These are phyloP conservation scores for Fusarium nisikadoi DNA, from an alignment of 2,329 filamentous ascomycete species.

Conservation along the genomic window DNA sequence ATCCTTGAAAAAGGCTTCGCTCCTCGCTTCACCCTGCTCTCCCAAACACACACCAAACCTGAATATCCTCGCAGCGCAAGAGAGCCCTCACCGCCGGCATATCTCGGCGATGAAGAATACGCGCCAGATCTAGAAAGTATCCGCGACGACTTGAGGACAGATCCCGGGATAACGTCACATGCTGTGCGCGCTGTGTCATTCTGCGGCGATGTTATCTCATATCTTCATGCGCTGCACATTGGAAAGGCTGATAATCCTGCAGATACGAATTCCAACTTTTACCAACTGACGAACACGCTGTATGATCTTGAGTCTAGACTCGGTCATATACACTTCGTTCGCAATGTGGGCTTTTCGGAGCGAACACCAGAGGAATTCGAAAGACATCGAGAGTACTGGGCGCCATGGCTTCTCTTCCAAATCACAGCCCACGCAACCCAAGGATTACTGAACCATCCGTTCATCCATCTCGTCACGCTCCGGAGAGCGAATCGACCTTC, in stretches of 20 bases:
- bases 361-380: constrained; percentile 26
- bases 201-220: constrained; percentile 36
- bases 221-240: constrained; percentile 26
- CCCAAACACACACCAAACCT: constrained; percentile 2
- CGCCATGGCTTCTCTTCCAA: constrained; percentile 34
- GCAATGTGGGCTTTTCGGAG: constrained; percentile 39
- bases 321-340: constrained; percentile 34
- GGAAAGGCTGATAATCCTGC: constrained; percentile 32
- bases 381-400: constrained; percentile 36
- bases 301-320: constrained; percentile 32
- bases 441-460: constrained; percentile 33
- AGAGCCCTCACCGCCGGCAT: constrained; percentile 20
- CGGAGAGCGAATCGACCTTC: constrained; percentile 18
- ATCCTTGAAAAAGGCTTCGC: constrained; percentile 38
- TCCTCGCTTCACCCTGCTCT: constrained; percentile 6
- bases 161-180: constrained; percentile 34
- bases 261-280: constrained; percentile 34
- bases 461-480: constrained; percentile 34
- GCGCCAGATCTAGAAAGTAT: constrained; percentile 30
- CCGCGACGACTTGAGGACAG: constrained; percentile 18
- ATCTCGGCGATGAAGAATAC: constrained; percentile 24
- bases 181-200: constrained; percentile 18
- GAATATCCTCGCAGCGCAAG: constrained; percentile 29
- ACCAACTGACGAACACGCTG: constrained; percentile 28
- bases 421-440: constrained; percentile 35